Evolutionary conservation across 768 basidiomycete species (phyloP).

Genomic region (Macrolepiota dolichaula): DNA sequence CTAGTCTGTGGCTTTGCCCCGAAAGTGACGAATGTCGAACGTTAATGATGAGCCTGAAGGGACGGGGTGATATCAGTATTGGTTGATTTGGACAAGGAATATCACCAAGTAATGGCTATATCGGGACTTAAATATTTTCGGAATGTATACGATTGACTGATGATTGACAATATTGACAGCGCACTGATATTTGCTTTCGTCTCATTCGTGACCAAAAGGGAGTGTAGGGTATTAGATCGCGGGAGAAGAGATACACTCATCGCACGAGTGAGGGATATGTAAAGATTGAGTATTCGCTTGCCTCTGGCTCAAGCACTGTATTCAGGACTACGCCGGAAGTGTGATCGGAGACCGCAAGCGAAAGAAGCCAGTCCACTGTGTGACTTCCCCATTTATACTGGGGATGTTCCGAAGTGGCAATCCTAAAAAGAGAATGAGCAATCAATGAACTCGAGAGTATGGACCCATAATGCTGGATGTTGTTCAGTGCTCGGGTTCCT

Average conservation of each 20-base stretch:
- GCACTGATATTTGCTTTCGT: neutral
- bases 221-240: neutral
- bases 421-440: neutral
- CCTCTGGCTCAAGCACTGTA: neutral
- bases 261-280: neutral
- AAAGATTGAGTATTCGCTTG: neutral
- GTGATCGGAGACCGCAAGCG: neutral
- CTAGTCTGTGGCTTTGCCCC: neutral
- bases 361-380: neutral
- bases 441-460: neutral
- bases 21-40: neutral
- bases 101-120: neutral
- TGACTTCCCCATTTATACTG: neutral
- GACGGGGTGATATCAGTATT: neutral
- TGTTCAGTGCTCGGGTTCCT: too few species aligned
- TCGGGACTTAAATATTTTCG: conserved; percentile 2
- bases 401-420: neutral
- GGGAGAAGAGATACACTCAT: neutral
- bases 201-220: neutral
- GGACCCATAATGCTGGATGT: too few species aligned
- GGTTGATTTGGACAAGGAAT: neutral
- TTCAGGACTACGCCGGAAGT: neutral
- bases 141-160: neutral
- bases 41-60: neutral
- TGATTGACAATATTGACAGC: conserved; percentile 11